Evolutionary conservation across 164 flowering plant species (phyloP), one percentile per base, ranked within the genome.

Genomic region (Umbilicus rupestris): DNA sequence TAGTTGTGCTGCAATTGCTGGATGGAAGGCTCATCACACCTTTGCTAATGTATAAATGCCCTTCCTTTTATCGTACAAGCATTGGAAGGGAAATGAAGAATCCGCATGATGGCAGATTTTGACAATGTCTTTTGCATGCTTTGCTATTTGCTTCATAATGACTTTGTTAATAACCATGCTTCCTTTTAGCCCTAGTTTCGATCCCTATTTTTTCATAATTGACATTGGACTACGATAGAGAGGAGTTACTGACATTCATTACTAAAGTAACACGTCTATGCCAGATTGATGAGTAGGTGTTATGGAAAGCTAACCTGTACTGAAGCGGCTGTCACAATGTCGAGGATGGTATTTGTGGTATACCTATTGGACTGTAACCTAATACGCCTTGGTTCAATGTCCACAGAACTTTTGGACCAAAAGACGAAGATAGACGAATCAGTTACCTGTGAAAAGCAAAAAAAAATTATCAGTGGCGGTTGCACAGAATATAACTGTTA

Each of bases 371-470:
- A 94, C 69, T 89, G 88, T 77, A 94, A 79, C 69, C 98, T 84
- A 58, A 94, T 94, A 19, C 98, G 90, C 60, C 93, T 86, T 65
- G 96, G 85, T 65, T 94, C 98, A 76, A 91, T 71, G 66, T 94
- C 98, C 72, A 94, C 97, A 46, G 93, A 77, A 67, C 86, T 91
- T 80, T 94, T 89, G 24, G 98, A 81, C 98, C 98, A 94, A 73
- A 94, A 86, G 11, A 90, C 74, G 44, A 89, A 80, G 50, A 78
- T 88, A 31, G 96, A 89, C 1, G 95, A 81, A 65, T 89, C 96
- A 16, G 68, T 64, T 44, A 74, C 86, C 99, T 95, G 66, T 12
- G 75, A 4, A 28, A 70, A 19, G 76, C 64, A 10, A 69, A 58
- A 64, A 71, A 63, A n/a, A n/a, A n/a, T n/a, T n/a, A n/a, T n/a